Evolutionary conservation across 2,329 filamentous ascomycete genomes (phyloP).

Genomic region (Exophiala sp.): DNA sequence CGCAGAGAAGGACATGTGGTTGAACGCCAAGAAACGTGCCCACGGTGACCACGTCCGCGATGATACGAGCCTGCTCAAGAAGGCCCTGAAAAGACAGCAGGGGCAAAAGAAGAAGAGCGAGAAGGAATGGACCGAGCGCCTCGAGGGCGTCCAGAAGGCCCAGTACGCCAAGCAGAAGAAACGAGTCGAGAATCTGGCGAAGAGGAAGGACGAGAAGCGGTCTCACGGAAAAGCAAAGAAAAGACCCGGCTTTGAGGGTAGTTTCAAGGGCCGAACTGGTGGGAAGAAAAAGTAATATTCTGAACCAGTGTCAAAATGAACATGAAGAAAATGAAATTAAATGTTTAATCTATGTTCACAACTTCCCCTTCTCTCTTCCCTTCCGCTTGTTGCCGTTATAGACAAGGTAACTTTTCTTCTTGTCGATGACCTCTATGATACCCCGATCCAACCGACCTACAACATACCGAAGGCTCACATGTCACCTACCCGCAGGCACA

Average conservation of each 20-base stretch:
- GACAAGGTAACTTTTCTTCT: no score
- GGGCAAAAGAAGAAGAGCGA: conserved; percentile 86
- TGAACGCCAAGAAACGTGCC: conserved; percentile 81
- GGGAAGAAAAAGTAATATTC: conserved; percentile 19
- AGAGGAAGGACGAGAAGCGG: conserved; percentile 72
- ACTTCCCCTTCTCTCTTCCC: not conserved
- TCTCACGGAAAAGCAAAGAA: conserved; percentile 52
- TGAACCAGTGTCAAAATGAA: not conserved
- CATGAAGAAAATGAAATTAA: not conserved
- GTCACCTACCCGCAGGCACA: not conserved
- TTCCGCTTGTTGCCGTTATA: no score
- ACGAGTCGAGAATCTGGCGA: conserved; percentile 72
- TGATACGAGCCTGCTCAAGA: conserved; percentile 83
- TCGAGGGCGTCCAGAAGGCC: conserved; percentile 68
- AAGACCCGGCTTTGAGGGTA: conserved; percentile 68
- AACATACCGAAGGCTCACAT: no score
- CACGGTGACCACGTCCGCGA: conserved; percentile 88
- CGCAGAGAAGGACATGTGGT: conserved; percentile 90
- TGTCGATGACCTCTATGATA: no score
- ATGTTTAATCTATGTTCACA: not conserved
- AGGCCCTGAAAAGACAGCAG: conserved; percentile 91
- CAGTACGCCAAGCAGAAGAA: conserved; percentile 79
- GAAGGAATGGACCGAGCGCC: conserved; percentile 76
- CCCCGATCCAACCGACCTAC: no score
- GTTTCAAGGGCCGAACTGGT: conserved; percentile 53